Evolutionary conservation across 1,139 yeast species (phyloP), one percentile per base, ranked within the genome.

Genomic region (Candida tunisiensis): DNA sequence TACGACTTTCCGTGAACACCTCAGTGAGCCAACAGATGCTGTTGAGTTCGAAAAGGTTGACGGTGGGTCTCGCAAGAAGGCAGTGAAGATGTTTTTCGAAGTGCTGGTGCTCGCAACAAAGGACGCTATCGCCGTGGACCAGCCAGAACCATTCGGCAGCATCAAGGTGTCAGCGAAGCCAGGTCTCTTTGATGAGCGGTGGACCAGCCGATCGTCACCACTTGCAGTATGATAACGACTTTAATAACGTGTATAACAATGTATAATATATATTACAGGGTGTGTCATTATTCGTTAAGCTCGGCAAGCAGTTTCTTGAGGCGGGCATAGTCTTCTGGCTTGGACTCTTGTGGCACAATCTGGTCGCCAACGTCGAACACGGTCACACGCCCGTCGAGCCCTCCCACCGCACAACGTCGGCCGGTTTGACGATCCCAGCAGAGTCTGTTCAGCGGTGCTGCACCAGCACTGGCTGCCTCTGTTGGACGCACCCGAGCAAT

Each of bases 51-150:
- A 23, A n/a, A 4, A 10, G 5, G 15, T 16, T 16, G 13, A 17
- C 7, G 9, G 13, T 8, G 13, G 17, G 3, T 16, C 23, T 16
- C 37, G 64, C 39, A 59, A 59, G 35, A 73, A 74, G 39, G 88
- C 85, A 1, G 67, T 83, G 7, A 67, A 69, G 41, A 66, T 79
- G 36, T 83, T 83, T 51, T 82, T 83, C 44, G 93, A 83, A 45
- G 51, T 83, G 46, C 59, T 85, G 41, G 88, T 82, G 1, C 57
- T 83, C 36, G 92, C 93, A 1, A 77, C 92, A 6, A 62, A 71
- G 31, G 88, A 77, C 40, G 74, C 85, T 28, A 55, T 83, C 27
- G 53, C 59, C 14, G 49, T 83, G 25, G 52, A 65, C 17, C 94
- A 83, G 53, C 55, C 59, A 3, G 60, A 57, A 19, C 49, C 77